These are phyloP conservation scores for Metarhizium album DNA, from an alignment of 2,329 filamentous ascomycete genomes.

Conservation along the genomic window DNA sequence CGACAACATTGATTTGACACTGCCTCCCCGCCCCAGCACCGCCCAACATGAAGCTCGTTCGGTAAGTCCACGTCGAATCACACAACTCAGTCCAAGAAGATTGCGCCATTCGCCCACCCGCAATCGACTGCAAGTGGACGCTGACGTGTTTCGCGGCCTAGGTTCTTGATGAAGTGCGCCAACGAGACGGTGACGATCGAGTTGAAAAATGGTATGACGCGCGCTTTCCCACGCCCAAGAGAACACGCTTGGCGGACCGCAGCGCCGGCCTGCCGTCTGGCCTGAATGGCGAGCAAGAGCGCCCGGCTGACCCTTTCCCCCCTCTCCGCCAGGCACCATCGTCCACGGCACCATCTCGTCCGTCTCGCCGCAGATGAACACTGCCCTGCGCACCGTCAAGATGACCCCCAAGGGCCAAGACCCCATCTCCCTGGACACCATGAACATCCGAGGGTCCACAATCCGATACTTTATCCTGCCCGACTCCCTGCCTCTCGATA, in stretches of 20 bases:
- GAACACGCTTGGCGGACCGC: not conserved
- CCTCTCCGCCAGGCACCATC: slow-evolving; percentile 64
- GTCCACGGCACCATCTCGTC: slow-evolving; percentile 94
- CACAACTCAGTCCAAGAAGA: not conserved
- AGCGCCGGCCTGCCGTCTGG: not conserved
- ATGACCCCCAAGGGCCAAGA: slow-evolving; percentile 89
- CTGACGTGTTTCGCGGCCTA: slow-evolving; percentile 26
- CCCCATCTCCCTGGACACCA: slow-evolving; percentile 79
- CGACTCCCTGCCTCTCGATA: slow-evolving; percentile 89
- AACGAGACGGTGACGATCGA: slow-evolving; percentile 99
- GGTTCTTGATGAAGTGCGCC: slow-evolving; percentile 98
- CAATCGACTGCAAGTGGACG: slow-evolving; percentile 8
- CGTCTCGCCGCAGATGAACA: slow-evolving; percentile 98
- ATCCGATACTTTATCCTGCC: slow-evolving; percentile 96
- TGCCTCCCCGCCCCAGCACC: slow-evolving; percentile 5
- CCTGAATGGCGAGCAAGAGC: slow-evolving; percentile 1
- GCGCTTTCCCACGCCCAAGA: not conserved
- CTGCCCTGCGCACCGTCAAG: slow-evolving; percentile 86
- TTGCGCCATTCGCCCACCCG: not conserved
- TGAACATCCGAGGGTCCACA: slow-evolving; percentile 92
- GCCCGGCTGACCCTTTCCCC: slow-evolving; percentile 1
- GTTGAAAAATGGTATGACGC: slow-evolving; percentile 77
- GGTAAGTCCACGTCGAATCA: slow-evolving; percentile 45
- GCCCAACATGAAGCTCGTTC: slow-evolving; percentile 86
- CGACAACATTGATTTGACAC: not conserved